Base-by-base conservation (phyloP, 2,329 filamentous ascomycete genomes). In the Lecanosticta acicola region DNA sequence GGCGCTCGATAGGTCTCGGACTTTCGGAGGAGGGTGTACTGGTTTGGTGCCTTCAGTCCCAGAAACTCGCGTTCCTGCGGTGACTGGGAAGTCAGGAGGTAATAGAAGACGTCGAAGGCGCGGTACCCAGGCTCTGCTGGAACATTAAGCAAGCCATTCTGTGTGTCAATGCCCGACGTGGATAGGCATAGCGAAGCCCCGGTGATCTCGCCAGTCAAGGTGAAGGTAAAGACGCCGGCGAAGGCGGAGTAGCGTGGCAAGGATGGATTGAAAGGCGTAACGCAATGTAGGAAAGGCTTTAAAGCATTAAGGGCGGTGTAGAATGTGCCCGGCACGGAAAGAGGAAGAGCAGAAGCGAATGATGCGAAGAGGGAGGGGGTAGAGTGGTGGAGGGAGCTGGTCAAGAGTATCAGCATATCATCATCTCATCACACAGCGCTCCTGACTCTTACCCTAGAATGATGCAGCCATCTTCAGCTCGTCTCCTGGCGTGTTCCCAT, bases 31-130 rank as follows among this genome's bases (percentile, higher is more conserved):
- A 98, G 73, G 4, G 81, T 69, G 65, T 97, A 98, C 35, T 79
- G 76, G 3, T 86, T 84, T 2, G 87, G 80, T 7, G 81, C 75
- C 68, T 88, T 85, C 21, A 98, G 77, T 19, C 85, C 82, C 11
- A 98, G 72, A 50, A 90, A 94, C 63, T 97, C 91, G 45, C 88
- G 78, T 69, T 98, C 93, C 1, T 61, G 88, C 84, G 3, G 85
- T 81, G 1, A 87, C 93, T 57, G 54, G 0, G 93, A 94, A 0
- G 90, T 94, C 34, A 97, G 76, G 1, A 98, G 80, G 60, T 96
- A 97, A 71, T 98, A 97, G 64, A 98, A 97, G 40, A 94, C 93
- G 62, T 98, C 91, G 58, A 98, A 98, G 3, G 91, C 93, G 52
- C 93, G 83, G 67, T 88, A 88, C 10, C 93, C 93, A 4, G 81